Percentiles rank a stretch among this genome's conserved stretches.
phyloP scores from a whole-genome alignment of 345 rosid species.

The Punica granatum region DNA sequence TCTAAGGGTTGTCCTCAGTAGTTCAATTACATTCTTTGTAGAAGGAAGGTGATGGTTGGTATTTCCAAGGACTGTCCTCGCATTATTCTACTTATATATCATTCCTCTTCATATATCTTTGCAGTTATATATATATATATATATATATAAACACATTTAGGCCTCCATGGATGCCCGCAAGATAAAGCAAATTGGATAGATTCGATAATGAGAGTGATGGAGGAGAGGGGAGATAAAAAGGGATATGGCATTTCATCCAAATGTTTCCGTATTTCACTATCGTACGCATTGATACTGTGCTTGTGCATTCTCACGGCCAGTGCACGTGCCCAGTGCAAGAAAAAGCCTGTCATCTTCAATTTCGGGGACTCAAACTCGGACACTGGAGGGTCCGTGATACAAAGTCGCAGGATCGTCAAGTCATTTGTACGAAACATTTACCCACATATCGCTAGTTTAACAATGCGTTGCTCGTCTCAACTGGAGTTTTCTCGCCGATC shows the following conservation, averaged over 20 bases:
- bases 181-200: not conserved
- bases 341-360: conserved; percentile 30
- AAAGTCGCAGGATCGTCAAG: no score
- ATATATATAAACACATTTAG: not conserved
- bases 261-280: not conserved
- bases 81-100: no score
- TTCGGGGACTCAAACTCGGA: conserved; percentile 54
- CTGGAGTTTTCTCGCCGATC: no score
- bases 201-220: not conserved
- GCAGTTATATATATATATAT: not conserved
- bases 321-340: conserved; percentile 26
- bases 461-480: no score
- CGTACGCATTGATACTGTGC: not conserved
- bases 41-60: no score
- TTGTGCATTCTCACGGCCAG: conserved; percentile 3
- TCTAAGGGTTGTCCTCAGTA: no score
- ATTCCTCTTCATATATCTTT: not conserved
- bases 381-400: conserved; percentile 56
- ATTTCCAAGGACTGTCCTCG: no score
- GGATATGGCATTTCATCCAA: not conserved
- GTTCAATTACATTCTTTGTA: no score
- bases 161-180: not conserved
- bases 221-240: not conserved
- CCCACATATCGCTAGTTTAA: no score
- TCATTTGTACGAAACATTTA: no score